Percentiles rank a stretch among this genome's conserved stretches.
Conservation (phyloP, 495 filamentous ascomycete genomes). For the Lineolata rhizophorae region DNA sequence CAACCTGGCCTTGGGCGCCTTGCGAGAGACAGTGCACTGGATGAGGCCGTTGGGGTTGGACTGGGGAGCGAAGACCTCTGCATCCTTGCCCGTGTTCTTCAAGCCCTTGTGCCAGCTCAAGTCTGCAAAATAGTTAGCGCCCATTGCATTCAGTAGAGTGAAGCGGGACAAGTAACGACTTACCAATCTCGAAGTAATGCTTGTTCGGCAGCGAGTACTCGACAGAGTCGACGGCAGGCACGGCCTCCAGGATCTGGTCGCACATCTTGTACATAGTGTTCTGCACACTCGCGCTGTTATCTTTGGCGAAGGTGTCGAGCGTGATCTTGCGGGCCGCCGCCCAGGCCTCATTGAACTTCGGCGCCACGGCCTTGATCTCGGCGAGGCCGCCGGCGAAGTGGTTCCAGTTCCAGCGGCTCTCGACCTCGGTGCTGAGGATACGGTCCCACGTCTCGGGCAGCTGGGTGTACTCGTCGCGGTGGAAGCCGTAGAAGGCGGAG, state of each 20-base stretch:
- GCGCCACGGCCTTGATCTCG: slow-evolving; percentile 39
- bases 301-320: slow-evolving; percentile 76
- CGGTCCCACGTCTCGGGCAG: slow-evolving; percentile 82
- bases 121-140: slow-evolving; percentile 29
- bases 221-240: slow-evolving; percentile 46
- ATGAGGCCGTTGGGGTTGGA: slow-evolving; percentile 86
- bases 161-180: slow-evolving; percentile 14
- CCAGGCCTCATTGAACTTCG: slow-evolving; percentile 61
- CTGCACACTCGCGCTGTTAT: slow-evolving; percentile 82
- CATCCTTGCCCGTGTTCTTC: slow-evolving; percentile 93
- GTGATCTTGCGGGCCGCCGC: slow-evolving; percentile 56
- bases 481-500: slow-evolving; percentile 85
- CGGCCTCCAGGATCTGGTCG: slow-evolving; percentile 61
- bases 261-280: slow-evolving; percentile 98
- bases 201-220: slow-evolving; percentile 86
- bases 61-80: slow-evolving; percentile 89
- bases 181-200: slow-evolving; percentile 96
- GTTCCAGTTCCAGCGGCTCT: slow-evolving; percentile 69
- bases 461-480: slow-evolving; percentile 81
- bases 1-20: slow-evolving; percentile 18
- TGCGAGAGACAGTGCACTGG: slow-evolving; percentile 72
- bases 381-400: slow-evolving; percentile 35
- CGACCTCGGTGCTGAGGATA: slow-evolving; percentile 82
- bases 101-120: slow-evolving; percentile 91
- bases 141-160: slow-evolving; percentile 3